Conservation (phyloP, 805 yeast genomes). For the Zygosaccharomyces pseudorouxii region DNA sequence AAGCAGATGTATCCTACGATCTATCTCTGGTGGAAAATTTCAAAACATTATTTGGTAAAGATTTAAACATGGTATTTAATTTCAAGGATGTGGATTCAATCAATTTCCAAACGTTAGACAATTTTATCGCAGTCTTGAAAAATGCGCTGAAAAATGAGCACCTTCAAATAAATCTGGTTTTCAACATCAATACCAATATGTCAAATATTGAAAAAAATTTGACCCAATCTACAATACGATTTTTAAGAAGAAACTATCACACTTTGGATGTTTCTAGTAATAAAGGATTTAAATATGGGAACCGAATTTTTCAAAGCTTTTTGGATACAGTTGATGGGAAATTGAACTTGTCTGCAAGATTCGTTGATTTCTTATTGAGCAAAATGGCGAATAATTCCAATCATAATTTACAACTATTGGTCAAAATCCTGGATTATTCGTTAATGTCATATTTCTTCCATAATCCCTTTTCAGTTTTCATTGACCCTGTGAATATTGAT, state of each 20-base stretch:
- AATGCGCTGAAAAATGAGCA: slow-evolving; percentile 28
- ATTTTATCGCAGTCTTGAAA: slow-evolving; percentile 26
- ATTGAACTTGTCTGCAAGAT: slow-evolving; percentile 30
- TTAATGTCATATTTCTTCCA: slow-evolving; percentile 35
- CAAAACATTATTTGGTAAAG: slow-evolving; percentile 24
- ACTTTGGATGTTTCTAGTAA: slow-evolving; percentile 33
- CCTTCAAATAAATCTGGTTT: slow-evolving; percentile 28
- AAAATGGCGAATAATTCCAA: slow-evolving; percentile 34
- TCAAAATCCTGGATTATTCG: slow-evolving; percentile 33
- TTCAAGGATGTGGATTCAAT: slow-evolving; percentile 35
- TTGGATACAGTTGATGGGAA: slow-evolving; percentile 35
- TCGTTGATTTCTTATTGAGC: slow-evolving; percentile 29
- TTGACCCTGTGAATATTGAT: slow-evolving; percentile 34
- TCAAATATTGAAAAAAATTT: slow-evolving; percentile 34
- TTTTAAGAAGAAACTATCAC: slow-evolving; percentile 26
- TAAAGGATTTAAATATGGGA: slow-evolving; percentile 32
- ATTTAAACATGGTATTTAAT: slow-evolving; percentile 30
- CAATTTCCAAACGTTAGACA: slow-evolving; percentile 26
- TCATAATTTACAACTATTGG: slow-evolving; percentile 30
- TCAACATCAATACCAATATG: slow-evolving; percentile 33
- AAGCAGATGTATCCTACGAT: slow-evolving; percentile 29
- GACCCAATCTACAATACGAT: slow-evolving; percentile 30
- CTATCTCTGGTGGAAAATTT: slow-evolving; percentile 33
- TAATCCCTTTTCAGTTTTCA: slow-evolving; percentile 35
- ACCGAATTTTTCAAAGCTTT: slow-evolving; percentile 33